Evolutionary conservation across 805 yeast genomes (phyloP).

Genomic region (Vanderwaltozyma yarrowii): DNA sequence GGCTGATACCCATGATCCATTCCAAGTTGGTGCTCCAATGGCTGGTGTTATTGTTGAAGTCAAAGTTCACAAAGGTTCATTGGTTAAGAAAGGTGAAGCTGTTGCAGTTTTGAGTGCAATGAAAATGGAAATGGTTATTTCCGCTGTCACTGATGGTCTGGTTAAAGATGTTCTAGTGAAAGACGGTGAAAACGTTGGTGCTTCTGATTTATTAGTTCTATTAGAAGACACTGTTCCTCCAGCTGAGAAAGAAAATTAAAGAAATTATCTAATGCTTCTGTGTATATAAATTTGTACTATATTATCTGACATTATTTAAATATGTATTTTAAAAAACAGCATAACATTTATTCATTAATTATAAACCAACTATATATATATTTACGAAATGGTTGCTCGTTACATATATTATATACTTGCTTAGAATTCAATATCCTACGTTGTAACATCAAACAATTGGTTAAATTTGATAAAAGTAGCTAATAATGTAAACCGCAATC

Average conservation of each 20-base stretch:
- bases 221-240: conserved; percentile 29
- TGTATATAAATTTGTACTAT: neutral
- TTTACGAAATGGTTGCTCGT: too few species aligned
- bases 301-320: too few species aligned
- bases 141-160: conserved; percentile 82
- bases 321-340: too few species aligned
- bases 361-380: too few species aligned
- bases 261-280: neutral
- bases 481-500: too few species aligned
- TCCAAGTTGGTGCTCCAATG: conserved; percentile 98
- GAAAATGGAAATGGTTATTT: conserved; percentile 99
- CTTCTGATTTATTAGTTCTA: conserved; percentile 74
- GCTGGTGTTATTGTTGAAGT: conserved; percentile 97
- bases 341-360: too few species aligned
- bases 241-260: conserved; percentile 7
- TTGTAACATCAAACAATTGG: too few species aligned
- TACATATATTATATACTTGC: too few species aligned
- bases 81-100: conserved; percentile 94
- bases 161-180: conserved; percentile 66
- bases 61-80: conserved; percentile 76
- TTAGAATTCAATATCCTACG: too few species aligned
- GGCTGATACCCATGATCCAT: conserved; percentile 79
- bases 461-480: too few species aligned
- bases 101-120: conserved; percentile 89
- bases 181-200: conserved; percentile 94